These are phyloP conservation scores for Moringa oleifera DNA, from an alignment of 345 rosid species.

Conservation along the genomic window DNA sequence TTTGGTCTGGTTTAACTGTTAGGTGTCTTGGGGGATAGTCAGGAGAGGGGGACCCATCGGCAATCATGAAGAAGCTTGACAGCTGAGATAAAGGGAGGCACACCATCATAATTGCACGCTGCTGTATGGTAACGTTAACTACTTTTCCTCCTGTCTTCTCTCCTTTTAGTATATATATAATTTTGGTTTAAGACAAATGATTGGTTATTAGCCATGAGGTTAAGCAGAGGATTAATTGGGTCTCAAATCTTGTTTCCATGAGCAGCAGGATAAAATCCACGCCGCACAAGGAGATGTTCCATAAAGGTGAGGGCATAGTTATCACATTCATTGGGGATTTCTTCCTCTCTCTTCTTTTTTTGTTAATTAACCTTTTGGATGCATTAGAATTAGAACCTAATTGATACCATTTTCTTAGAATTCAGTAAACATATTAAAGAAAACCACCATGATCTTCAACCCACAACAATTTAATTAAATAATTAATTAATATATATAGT, in stretches of 20 bases:
- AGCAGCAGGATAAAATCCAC: constrained; percentile 8
- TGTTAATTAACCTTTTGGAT: too few species aligned
- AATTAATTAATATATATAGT: too few species aligned
- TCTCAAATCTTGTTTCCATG: not conserved
- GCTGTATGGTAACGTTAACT: constrained; percentile 27
- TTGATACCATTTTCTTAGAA: too few species aligned
- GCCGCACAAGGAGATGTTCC: constrained; percentile 8
- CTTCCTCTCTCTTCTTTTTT: too few species aligned
- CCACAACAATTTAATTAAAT: too few species aligned
- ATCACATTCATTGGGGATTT: constrained; percentile 9
- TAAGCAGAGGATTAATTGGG: not conserved
- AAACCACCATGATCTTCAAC: too few species aligned
- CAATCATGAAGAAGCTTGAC: constrained; percentile 38
- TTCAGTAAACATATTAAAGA: too few species aligned
- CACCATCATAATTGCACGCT: constrained; percentile 43
- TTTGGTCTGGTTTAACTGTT: not conserved
- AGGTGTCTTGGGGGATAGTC: too few species aligned
- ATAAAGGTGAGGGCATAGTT: constrained; percentile 9
- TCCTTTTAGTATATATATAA: too few species aligned
- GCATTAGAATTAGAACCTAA: too few species aligned
- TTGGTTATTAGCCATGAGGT: constrained; percentile 16
- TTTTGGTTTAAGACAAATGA: constrained; percentile 14
- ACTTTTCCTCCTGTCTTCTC: not conserved
- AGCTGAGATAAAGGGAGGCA: constrained; percentile 34
- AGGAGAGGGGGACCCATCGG: constrained; percentile 19